Base-by-base conservation (phyloP, 805 yeast species). In the Starmerella floricola region DNA sequence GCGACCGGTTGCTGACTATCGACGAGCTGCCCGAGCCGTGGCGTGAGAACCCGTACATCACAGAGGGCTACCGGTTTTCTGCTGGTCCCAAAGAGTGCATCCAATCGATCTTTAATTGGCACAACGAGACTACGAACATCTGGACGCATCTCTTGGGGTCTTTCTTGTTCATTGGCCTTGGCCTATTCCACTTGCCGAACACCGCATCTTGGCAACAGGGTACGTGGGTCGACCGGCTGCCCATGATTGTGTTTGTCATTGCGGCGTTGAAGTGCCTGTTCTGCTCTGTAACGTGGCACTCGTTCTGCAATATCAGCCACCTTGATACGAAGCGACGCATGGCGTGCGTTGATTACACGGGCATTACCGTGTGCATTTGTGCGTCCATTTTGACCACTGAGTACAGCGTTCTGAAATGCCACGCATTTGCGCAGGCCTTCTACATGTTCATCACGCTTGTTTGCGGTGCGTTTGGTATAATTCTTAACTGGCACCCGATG, bases 301-400 rank as follows among this genome's bases (percentile, higher is more conserved):
- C 96, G 3, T 87, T 85, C 62, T 74, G 80, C 45, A 78, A 85
- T 47, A 81, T 85, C 49, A 74, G 88, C 15, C 70, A 71, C 38
- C 60, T 80, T 34, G 55, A 65, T 17, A 59, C 76, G 48, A 72
- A 95, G 58, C 69, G 77, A 50, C 72, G 75, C 40, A 84, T 82
- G 62, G 95, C 95, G 0, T 91, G 98, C 60, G 76, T 87, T 33
- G 98, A 88, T 64, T 88, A 88, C 61, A 79, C 94, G 6, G 98
- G 98, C 2, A 88, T 88, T 51, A 85, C 96, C 0, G 71, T 86
- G 12, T 65, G 91, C 50, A 87, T 88, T 53, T 80, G 95, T 0
- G 88, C 94, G 13, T 82, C 95, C 2, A 80, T 91, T 35, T 65
- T 91, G 34, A 75, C 94, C 3, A 79, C 88, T 0, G 95, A 88